Percentiles rank a stretch among this genome's conserved stretches.
These are phyloP conservation scores for Lecanoromycetidae sp. DNA, from an alignment of 2,329 filamentous ascomycete species.

Conservation along the genomic window DNA sequence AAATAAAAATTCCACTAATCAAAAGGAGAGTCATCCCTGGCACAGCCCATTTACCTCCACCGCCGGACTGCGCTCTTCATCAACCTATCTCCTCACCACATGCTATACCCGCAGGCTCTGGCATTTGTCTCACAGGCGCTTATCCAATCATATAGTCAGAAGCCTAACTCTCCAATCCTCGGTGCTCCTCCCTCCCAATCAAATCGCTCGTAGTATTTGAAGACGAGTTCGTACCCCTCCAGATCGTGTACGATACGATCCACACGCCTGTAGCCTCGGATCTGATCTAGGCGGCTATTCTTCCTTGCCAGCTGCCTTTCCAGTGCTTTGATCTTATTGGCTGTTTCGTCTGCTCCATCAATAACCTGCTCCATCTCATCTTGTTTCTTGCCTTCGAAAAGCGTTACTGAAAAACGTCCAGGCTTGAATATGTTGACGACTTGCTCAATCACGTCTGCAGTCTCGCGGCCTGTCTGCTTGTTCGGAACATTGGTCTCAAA, in stretches of 20 bases:
- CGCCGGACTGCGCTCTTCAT: background rate
- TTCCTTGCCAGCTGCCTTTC: slow-evolving; percentile 34
- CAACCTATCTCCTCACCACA: background rate
- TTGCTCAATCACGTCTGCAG: slow-evolving; percentile 80
- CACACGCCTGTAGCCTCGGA: slow-evolving; percentile 75
- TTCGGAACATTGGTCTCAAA: slow-evolving; percentile 98
- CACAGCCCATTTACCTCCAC: background rate
- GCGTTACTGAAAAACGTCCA: slow-evolving; percentile 90
- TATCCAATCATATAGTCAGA: slow-evolving; percentile 11
- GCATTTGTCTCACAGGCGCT: background rate
- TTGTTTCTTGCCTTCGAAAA: slow-evolving; percentile 78
- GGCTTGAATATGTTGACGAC: slow-evolving; percentile 94
- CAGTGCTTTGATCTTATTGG: slow-evolving; percentile 29
- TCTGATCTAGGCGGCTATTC: slow-evolving; percentile 54
- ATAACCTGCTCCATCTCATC: slow-evolving; percentile 25
- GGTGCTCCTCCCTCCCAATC: slow-evolving; percentile 60
- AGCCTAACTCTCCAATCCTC: slow-evolving; percentile 42
- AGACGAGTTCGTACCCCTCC: slow-evolving; percentile 92
- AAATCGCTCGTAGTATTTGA: slow-evolving; percentile 88
- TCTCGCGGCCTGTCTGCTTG: slow-evolving; percentile 74
- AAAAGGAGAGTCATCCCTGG: no score
- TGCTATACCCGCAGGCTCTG: no score
- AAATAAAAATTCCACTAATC: no score
- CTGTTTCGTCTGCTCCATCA: background rate
- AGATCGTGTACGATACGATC: slow-evolving; percentile 96